phyloP scores from a whole-genome alignment of 805 yeast species.

The Metschnikowia peoriensis region DNA sequence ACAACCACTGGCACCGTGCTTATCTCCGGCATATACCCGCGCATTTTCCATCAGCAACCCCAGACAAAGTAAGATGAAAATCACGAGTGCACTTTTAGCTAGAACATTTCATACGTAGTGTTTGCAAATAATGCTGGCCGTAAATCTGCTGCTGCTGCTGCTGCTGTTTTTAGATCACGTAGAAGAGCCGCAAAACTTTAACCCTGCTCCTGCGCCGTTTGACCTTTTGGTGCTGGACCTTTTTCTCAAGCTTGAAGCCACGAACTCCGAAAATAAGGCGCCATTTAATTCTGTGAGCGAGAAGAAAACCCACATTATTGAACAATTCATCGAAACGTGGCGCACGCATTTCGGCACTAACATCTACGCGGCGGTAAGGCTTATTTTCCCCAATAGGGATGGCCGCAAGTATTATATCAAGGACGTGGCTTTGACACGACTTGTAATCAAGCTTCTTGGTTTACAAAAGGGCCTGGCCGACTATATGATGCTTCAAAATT shows the following conservation, averaged over 20 bases:
- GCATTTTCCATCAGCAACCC: neutral
- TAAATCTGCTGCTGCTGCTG: slow-evolving; percentile 6
- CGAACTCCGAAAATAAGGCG: slow-evolving; percentile 17
- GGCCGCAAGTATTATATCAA: slow-evolving; percentile 58
- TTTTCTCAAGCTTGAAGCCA: slow-evolving; percentile 16
- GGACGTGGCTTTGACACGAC: slow-evolving; percentile 57
- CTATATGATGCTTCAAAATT: slow-evolving; percentile 39
- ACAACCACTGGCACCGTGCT: neutral
- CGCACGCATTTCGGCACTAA: slow-evolving; percentile 42
- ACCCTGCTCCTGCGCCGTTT: slow-evolving; percentile 16
- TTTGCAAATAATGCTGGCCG: neutral
- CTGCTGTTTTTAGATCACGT: slow-evolving; percentile 18
- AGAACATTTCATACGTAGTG: neutral
- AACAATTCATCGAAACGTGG: slow-evolving; percentile 30
- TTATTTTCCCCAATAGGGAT: slow-evolving; percentile 65
- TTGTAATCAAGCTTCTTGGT: slow-evolving; percentile 48
- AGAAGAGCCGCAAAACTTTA: slow-evolving; percentile 15
- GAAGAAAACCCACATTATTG: slow-evolving; percentile 20
- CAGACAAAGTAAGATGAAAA: neutral
- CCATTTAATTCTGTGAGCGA: slow-evolving; percentile 18
- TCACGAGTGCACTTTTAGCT: too few species aligned
- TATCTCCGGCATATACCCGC: neutral
- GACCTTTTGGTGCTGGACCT: slow-evolving; percentile 18
- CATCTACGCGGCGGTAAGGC: slow-evolving; percentile 63
- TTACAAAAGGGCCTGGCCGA: slow-evolving; percentile 63